Evolutionary conservation across 495 filamentous ascomycete genomes (phyloP).

Genomic region (Talaromyces borbonicus): DNA sequence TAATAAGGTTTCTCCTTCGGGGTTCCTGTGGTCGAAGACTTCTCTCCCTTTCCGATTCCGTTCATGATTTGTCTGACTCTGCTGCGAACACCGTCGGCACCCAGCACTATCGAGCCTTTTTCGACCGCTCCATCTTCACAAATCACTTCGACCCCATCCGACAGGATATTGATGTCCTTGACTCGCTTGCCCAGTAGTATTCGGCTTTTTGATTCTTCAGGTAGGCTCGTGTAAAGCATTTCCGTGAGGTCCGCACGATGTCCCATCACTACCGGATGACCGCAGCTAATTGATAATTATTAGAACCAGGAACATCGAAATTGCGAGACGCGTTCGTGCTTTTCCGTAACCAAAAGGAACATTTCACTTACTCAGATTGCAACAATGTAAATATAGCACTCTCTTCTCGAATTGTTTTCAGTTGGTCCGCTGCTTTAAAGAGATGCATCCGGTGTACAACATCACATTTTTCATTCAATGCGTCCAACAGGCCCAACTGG

Average conservation of each 20-base stretch:
- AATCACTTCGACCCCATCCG: slow-evolving; percentile 15
- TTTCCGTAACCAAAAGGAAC: too few relatives aligned
- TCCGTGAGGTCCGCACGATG: slow-evolving; percentile 17
- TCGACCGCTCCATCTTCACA: slow-evolving; percentile 17
- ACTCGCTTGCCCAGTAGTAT: slow-evolving; percentile 23
- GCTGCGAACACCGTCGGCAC: slow-evolving; percentile 18
- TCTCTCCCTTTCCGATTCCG: slow-evolving; percentile 13
- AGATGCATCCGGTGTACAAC: neutral
- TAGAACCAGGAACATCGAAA: slow-evolving; percentile 2
- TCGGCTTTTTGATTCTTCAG: slow-evolving; percentile 11
- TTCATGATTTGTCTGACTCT: slow-evolving; percentile 2
- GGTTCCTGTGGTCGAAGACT: too few relatives aligned
- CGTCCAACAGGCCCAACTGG: slow-evolving; percentile 32
- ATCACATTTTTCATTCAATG: slow-evolving; percentile 8
- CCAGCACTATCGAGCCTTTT: slow-evolving; percentile 16
- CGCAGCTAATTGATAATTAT: slow-evolving; percentile 4
- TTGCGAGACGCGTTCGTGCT: too few relatives aligned
- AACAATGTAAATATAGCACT: neutral
- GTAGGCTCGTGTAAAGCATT: slow-evolving; percentile 17
- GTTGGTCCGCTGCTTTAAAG: neutral
- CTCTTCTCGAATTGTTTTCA: neutral
- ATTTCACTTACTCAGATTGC: slow-evolving; percentile 1
- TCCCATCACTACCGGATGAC: slow-evolving; percentile 11
- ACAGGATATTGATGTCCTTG: slow-evolving; percentile 11
- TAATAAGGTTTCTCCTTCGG: neutral